Evolutionary conservation across 2,329 filamentous ascomycete species (phyloP), one percentile per base, ranked within the genome.

Genomic region (Ophiostoma australiae): DNA sequence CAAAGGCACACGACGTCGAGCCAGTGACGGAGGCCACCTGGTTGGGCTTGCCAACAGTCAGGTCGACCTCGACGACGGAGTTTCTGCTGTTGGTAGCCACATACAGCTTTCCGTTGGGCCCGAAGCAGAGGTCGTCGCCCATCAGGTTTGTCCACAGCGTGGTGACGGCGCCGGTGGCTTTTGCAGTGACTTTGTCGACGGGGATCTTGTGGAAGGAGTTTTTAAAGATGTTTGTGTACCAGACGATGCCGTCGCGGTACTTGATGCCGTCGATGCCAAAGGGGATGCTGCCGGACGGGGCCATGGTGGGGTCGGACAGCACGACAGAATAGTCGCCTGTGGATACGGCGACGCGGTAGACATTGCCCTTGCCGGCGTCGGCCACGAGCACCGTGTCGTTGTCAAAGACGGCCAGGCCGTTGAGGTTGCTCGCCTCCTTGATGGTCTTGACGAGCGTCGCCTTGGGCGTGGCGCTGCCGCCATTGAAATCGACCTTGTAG

Each of bases 1-100:
- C 77, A 72, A 78, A 77, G 0, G 75, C 76, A 58, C 77, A 79
- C 55, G 75, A 75, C 4, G 77, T 79, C 17, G 75, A 76, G 4
- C 76, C 78, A 1, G 73, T 74, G 4, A 79, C 76, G 1, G 55
- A 74, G 13, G 52, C 11, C 23, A 58, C 52, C 23, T 58, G 52
- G 52, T 58, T 27, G 2, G 52, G 52, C n/a, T 58, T 58, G n/a
- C 52, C 52, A 11, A 58, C 52, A 13, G 52, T 11, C 4, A n/a
- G n/a, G 23, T 58, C 52, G 4, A 27, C 52, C n/a, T 58, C n/a
- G 10, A 58, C 23, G 23, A 58, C n/a, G 4, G 52, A 58, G 52
- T 58, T 27, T 8, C 27, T 58, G n/a, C 52, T 7, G 52, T 58
- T 58, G n/a, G 52, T 58, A 4, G 52, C 52, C 23, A 58, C 52